Evolutionary conservation across 805 yeast genomes (phyloP).

Genomic region (Cyberlindnera subsufficiens): DNA sequence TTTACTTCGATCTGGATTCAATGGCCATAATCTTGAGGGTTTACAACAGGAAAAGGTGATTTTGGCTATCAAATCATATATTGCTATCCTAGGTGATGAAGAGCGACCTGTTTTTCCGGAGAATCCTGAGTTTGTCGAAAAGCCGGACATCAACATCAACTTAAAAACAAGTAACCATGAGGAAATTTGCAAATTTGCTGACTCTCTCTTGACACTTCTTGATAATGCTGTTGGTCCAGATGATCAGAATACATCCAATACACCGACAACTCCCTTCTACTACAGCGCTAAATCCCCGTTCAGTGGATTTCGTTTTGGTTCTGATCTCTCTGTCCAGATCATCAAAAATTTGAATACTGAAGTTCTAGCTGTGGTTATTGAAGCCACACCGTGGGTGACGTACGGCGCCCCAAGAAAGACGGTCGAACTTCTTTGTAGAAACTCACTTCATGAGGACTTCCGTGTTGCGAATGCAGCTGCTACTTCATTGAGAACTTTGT

Average conservation of each 20-base stretch:
- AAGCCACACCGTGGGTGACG: conserved; percentile 68
- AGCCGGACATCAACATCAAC: conserved; percentile 27
- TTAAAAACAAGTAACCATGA: conserved; percentile 46
- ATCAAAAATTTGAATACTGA: conserved; percentile 41
- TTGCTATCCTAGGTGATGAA: conserved; percentile 62
- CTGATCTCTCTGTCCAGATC: conserved; percentile 32
- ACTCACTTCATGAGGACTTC: conserved; percentile 61
- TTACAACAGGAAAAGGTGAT: conserved; percentile 65
- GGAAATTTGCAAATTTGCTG: conserved; percentile 58
- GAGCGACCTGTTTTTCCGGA: conserved; percentile 75
- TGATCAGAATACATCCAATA: conserved; percentile 18
- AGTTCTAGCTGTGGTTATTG: conserved; percentile 63
- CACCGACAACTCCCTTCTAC: conserved; percentile 31
- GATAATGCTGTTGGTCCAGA: conserved; percentile 50
- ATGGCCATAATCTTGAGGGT: conserved; percentile 53
- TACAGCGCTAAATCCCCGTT: conserved; percentile 28
- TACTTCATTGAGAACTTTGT: conserved; percentile 57
- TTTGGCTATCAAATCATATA: conserved; percentile 64
- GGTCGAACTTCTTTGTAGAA: conserved; percentile 72
- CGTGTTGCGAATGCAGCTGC: conserved; percentile 61
- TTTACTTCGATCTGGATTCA: conserved; percentile 55
- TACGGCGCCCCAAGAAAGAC: conserved; percentile 54
- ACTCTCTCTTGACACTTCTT: conserved; percentile 47
- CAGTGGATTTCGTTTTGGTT: conserved; percentile 34
- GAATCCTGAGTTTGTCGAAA: conserved; percentile 26